Percentiles rank a stretch among this genome's conserved stretches.
Evolutionary conservation across 1,284 basidiomycete species (phyloP).

Genomic region (Cryptococcus sp.): DNA sequence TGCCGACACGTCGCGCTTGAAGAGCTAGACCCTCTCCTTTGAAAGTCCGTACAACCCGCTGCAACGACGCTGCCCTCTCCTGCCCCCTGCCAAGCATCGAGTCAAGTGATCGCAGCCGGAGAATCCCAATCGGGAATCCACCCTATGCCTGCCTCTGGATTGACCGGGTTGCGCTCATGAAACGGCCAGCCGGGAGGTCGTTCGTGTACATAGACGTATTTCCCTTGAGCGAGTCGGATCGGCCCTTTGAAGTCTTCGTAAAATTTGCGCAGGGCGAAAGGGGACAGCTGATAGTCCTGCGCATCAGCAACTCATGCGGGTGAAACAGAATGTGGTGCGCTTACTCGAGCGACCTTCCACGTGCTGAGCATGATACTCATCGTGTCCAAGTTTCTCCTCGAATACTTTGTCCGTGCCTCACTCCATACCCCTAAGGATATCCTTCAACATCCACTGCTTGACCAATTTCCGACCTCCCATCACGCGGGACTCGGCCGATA

Average conservation of each 20-base stretch:
- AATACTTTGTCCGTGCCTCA: conserved; percentile 2
- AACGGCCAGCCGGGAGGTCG: conserved; percentile 2
- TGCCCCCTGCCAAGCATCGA: too few relatives aligned
- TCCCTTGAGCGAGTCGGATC: neutral
- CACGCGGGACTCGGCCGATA: neutral
- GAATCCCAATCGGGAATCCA: conserved; percentile 1
- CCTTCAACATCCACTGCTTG: conserved; percentile 3
- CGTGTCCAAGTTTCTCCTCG: neutral
- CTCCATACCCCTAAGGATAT: neutral
- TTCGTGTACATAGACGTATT: neutral
- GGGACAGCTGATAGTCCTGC: conserved; percentile 3
- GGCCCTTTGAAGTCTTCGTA: neutral
- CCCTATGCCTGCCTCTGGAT: neutral
- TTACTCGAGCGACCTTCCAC: neutral
- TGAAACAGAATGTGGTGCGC: neutral
- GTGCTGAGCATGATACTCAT: conserved; percentile 2
- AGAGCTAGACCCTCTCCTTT: too few relatives aligned
- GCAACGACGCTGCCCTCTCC: too few relatives aligned
- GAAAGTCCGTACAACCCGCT: too few relatives aligned
- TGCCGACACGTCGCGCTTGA: too few relatives aligned
- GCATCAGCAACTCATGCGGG: neutral
- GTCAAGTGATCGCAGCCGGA: neutral
- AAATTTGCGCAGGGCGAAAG: neutral
- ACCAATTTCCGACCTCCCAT: neutral
- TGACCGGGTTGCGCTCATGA: neutral